phyloP scores from a whole-genome alignment of 2,329 filamentous ascomycete genomes.

The Alternaria atra region DNA sequence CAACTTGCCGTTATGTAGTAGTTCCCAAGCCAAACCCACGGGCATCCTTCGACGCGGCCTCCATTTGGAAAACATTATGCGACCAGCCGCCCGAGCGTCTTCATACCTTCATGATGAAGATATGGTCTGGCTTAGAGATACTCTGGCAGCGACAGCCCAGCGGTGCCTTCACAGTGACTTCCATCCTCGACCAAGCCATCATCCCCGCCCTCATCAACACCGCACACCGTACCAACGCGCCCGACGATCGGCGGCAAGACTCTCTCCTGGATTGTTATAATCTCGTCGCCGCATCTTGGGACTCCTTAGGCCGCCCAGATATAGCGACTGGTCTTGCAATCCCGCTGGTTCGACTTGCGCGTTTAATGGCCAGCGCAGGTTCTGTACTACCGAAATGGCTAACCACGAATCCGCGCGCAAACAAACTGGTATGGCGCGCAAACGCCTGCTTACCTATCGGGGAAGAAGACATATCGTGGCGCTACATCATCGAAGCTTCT shows the following conservation, averaged over 20 bases:
- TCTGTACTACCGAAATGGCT: constrained; percentile 35
- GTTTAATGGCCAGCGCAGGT: constrained; percentile 38
- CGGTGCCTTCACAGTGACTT: constrained; percentile 29
- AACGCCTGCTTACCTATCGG: constrained; percentile 35
- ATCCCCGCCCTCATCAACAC: constrained; percentile 33
- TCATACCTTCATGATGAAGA: constrained; percentile 25
- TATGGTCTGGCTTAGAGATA: constrained; percentile 31
- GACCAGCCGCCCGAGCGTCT: constrained; percentile 32
- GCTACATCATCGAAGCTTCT: constrained; percentile 32
- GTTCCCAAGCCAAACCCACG: constrained; percentile 20
- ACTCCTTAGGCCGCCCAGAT: constrained; percentile 37
- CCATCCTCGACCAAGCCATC: constrained; percentile 31
- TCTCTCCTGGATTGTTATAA: constrained; percentile 35
- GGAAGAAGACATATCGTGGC: constrained; percentile 32
- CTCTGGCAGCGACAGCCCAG: constrained; percentile 30
- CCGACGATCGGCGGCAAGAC: constrained; percentile 7
- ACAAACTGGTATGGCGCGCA: constrained; percentile 40
- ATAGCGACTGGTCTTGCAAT: constrained; percentile 35
- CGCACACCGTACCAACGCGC: neutral
- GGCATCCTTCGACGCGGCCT: constrained; percentile 26
- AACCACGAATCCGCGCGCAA: constrained; percentile 30
- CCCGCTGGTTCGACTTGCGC: constrained; percentile 41
- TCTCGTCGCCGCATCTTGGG: constrained; percentile 36
- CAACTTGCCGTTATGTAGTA: constrained; percentile 37
- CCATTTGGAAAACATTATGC: constrained; percentile 40